Evolutionary conservation across 2,329 filamentous ascomycete species (phyloP), one percentile per base, ranked within the genome.

Genomic region (Calonectria pseudoreteaudii): DNA sequence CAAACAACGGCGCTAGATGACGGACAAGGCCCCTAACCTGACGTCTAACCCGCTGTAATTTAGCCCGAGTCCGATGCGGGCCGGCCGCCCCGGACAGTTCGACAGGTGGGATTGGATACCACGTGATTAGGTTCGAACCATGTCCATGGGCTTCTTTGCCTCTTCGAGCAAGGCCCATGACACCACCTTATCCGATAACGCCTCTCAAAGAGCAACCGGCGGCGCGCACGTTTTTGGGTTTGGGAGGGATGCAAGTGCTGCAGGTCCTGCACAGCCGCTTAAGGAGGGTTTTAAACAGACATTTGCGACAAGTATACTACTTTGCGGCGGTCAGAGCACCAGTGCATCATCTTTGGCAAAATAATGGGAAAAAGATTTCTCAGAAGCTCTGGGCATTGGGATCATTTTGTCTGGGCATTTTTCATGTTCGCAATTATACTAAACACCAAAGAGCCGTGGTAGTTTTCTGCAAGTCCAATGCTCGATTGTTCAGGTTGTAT

Each of bases 121-220:
- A 73, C 71, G 71, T 73, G 71, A 73, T 31, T 20, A 47, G 10
- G 41, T 65, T 73, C 71, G 31, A 73, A 60, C 71, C 66, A 28
- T 36, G 52, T 70, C 71, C 66, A 73, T 62, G 66, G 30, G 23
- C 36, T 73, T 73, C 71, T 60, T 60, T 60, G 38, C 38, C 38
- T n/a, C 44, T 56, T 52, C 52, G 53, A 41, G 47, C 31, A 23
- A 64, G 28, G 28, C 23, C 30, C 38, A 69, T 73, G 71, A 36
- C 71, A 66, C 71, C 65, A 72, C 56, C 31, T 41, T 41, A 30
- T 56, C 8, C 38, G 28, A 23, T 6, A 30, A 38, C 34, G 34
- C 23, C 56, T 60, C 56, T 31, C 23, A 41, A 26, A 13, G 38
- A 26, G 56, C 56, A 28, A 28, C 36, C n/a, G n/a, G 30, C n/a